Percentiles rank a stretch among this genome's conserved stretches.
Evolutionary conservation across 2,329 filamentous ascomycete species (phyloP).

Genomic region (Aspergillus chevalieri): DNA sequence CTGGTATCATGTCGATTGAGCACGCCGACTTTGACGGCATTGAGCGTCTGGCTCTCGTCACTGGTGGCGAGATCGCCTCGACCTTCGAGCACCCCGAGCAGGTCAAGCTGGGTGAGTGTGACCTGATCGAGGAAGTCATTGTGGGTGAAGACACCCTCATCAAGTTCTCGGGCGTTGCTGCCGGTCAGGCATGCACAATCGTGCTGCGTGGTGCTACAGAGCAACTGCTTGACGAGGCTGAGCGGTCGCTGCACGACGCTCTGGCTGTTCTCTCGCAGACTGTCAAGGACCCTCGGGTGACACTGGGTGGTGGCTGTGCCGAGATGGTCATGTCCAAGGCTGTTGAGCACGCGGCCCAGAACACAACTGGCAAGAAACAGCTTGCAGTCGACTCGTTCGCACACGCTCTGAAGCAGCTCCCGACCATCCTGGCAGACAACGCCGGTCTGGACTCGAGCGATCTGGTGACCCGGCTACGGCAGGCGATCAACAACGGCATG

Average conservation of each 20-base stretch:
- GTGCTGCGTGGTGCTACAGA: conserved; percentile 94
- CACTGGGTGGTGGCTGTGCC: conserved; percentile 88
- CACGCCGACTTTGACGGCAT: conserved; percentile 99
- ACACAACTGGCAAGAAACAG: conserved; percentile 94
- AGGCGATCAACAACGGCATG: conserved; percentile 91
- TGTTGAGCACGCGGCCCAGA: conserved; percentile 85
- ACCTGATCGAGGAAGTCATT: conserved; percentile 94
- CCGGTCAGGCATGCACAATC: conserved; percentile 90
- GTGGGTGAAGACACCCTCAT: conserved; percentile 97
- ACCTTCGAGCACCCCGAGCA: conserved; percentile 98
- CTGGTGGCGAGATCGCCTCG: conserved; percentile 92
- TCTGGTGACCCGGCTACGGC: conserved; percentile 81
- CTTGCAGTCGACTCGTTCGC: conserved; percentile 88
- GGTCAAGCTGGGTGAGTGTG: conserved; percentile 91
- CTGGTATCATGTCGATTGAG: conserved; percentile 96
- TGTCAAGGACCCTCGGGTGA: conserved; percentile 87
- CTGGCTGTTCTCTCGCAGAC: conserved; percentile 95
- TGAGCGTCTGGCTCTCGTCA: conserved; percentile 88
- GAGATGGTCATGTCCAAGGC: conserved; percentile 99
- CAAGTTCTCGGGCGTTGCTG: conserved; percentile 92
- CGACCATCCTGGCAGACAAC: conserved; percentile 95
- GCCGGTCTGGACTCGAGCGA: conserved; percentile 94
- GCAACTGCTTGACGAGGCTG: conserved; percentile 92
- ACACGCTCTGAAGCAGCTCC: conserved; percentile 80
- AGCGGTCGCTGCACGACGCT: conserved; percentile 92